Conservation (phyloP, 495 filamentous ascomycete genomes). For the Xylaria longipes region DNA sequence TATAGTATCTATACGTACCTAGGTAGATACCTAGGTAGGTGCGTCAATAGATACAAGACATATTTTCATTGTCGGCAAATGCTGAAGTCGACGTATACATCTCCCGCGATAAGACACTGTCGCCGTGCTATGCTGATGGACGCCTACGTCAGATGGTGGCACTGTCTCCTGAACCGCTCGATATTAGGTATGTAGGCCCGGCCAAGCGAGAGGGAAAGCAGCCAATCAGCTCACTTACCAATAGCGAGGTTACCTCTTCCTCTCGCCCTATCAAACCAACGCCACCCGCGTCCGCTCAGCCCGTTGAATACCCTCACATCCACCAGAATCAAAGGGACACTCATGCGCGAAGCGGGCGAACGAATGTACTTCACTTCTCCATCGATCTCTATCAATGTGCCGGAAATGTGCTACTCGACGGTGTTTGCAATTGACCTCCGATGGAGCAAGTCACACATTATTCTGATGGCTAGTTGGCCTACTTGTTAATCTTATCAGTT, state of each 20-base stretch:
- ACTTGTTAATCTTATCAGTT: no score
- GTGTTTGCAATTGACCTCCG: no score
- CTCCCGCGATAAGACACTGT: background rate
- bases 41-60: background rate
- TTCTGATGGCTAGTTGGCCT: no score
- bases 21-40: background rate
- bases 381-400: no score
- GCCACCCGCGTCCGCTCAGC: background rate
- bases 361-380: no score
- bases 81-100: background rate
- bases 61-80: background rate
- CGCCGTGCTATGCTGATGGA: background rate
- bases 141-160: slow-evolving; percentile 5
- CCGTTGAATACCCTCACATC: no score
- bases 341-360: no score
- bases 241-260: background rate
- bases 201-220: background rate
- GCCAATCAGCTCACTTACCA: slow-evolving; percentile 11
- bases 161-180: background rate
- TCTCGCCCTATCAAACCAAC: background rate
- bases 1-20: background rate
- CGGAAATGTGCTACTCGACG: no score
- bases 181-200: slow-evolving; percentile 1
- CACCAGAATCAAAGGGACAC: no score
- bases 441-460: no score